phyloP scores from a whole-genome alignment of 495 filamentous ascomycete species.

The Penicillium soppii region DNA sequence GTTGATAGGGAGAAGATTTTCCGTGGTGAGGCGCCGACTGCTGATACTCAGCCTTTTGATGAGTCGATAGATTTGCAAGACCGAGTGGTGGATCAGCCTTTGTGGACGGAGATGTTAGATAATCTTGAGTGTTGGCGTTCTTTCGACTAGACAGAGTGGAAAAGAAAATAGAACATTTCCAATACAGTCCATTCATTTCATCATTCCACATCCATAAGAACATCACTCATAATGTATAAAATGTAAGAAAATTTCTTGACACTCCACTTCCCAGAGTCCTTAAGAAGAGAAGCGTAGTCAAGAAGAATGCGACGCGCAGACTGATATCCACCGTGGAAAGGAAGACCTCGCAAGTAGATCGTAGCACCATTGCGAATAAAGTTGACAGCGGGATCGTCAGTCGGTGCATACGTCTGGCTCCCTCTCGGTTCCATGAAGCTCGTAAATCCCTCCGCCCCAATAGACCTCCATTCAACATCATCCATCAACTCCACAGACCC shows the following conservation, averaged over 20 bases:
- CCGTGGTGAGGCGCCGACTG: too few relatives aligned
- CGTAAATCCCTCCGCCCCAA: constrained; percentile 42
- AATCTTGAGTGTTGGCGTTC: too few relatives aligned
- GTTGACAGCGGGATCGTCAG: constrained; percentile 39
- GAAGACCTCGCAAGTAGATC: constrained; percentile 47
- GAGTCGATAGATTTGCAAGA: too few relatives aligned
- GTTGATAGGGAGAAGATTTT: too few relatives aligned
- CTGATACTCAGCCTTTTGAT: too few relatives aligned
- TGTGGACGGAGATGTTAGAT: too few relatives aligned
- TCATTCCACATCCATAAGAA: constrained; percentile 48
- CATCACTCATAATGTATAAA: constrained; percentile 55
- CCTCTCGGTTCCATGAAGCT: constrained; percentile 41
- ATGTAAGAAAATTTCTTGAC: constrained; percentile 49
- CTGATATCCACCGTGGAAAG: constrained; percentile 49
- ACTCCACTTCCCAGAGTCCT: constrained; percentile 54
- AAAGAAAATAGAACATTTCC: too few relatives aligned
- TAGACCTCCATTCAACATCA: constrained; percentile 48
- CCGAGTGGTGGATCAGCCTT: too few relatives aligned
- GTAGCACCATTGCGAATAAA: constrained; percentile 53
- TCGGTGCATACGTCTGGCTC: constrained; percentile 28
- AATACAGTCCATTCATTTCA: too few relatives aligned
- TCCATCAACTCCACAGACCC: constrained; percentile 49
- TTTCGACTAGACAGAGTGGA: too few relatives aligned
- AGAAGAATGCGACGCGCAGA: constrained; percentile 48
- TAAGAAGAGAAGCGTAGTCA: constrained; percentile 50